Base-by-base conservation (phyloP, 2,329 filamentous ascomycete species). In the Plectosphaerella sp. region DNA sequence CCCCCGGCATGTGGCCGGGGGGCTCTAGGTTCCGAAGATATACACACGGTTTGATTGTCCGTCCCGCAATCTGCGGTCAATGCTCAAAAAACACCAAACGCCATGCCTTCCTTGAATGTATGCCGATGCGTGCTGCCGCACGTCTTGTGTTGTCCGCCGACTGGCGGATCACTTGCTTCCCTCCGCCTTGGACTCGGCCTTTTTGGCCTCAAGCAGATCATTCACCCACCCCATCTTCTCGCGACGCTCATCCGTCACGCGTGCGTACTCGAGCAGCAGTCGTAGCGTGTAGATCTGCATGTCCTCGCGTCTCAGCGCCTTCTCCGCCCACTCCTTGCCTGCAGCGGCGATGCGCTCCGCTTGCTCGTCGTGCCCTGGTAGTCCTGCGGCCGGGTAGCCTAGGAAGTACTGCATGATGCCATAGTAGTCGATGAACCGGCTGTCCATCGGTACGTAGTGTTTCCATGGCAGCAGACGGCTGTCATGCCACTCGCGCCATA, bases 401-500 rank as follows among this genome's bases (percentile, higher is more conserved):
- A 89, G 62, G 61, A 92, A 91, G 62, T 89, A 92, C 52, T 87
- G 82, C 75, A 91, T 77, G 51, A 90, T 84, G 43, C 81, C 84
- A 55, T 84, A 91, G 60, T 88, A 78, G 59, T 92, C 89, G 36
- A 80, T 72, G 61, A 86, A 91, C 1, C 84, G 80, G 61, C 82
- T 88, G 63, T 91, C 87, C 79, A 93, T 84, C 15, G 89, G 89
- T 2, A 91, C 84, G 60, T 89, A 93, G 67, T 94, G 89, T 61
- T 83, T 83, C 89, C 89, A 94, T 1, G 87, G 78, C 2, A 90
- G 73, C 2, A 93, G 73, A 3, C 89, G 77, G 45, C 78, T 80
- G 64, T 92, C 88, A 62, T 92, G 89, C 89, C 89, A 94, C 65
- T 94, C 89, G 18, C 81, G 78, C 70, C 86, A 94, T 20, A 93